These are phyloP conservation scores for Dissophora ornata DNA, from an alignment of 192 early-diverging fungal species.

Conservation along the genomic window DNA sequence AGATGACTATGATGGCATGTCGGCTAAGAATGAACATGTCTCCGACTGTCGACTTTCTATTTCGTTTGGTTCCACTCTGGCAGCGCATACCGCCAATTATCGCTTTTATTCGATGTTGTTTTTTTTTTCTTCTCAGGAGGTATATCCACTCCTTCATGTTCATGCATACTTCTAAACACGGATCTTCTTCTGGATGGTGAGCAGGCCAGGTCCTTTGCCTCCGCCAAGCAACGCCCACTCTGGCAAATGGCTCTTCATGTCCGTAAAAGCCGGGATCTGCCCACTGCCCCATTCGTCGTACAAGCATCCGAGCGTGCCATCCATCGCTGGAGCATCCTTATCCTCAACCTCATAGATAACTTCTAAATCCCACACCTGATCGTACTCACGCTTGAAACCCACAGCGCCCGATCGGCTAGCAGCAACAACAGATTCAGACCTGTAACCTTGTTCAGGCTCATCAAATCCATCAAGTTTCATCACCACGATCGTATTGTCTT, in stretches of 20 bases:
- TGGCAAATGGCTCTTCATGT: constrained; percentile 51
- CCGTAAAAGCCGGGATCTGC: constrained; percentile 59
- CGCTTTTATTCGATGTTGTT: no score
- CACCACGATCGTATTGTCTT: constrained; percentile 7
- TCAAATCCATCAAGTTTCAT: constrained; percentile 36
- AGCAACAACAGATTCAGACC: neutral
- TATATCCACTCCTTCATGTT: no score
- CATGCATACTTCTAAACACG: constrained; percentile 12
- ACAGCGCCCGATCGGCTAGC: constrained; percentile 18
- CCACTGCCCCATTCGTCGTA: constrained; percentile 66
- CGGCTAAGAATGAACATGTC: no score
- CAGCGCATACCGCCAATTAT: no score
- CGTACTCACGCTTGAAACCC: constrained; percentile 34
- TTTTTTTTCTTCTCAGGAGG: no score
- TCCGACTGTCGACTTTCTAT: no score
- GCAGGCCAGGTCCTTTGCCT: constrained; percentile 44
- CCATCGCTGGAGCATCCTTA: constrained; percentile 28
- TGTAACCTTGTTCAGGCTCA: constrained; percentile 31
- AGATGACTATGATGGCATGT: no score
- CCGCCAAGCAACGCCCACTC: constrained; percentile 48
- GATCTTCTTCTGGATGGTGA: constrained; percentile 40
- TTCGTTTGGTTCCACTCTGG: no score
- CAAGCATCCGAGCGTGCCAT: constrained; percentile 50
- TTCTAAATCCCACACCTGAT: constrained; percentile 26
- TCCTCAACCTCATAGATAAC: constrained; percentile 26